phyloP scores from a whole-genome alignment of 2,329 filamentous ascomycete species.

The Laburnicola sp. region DNA sequence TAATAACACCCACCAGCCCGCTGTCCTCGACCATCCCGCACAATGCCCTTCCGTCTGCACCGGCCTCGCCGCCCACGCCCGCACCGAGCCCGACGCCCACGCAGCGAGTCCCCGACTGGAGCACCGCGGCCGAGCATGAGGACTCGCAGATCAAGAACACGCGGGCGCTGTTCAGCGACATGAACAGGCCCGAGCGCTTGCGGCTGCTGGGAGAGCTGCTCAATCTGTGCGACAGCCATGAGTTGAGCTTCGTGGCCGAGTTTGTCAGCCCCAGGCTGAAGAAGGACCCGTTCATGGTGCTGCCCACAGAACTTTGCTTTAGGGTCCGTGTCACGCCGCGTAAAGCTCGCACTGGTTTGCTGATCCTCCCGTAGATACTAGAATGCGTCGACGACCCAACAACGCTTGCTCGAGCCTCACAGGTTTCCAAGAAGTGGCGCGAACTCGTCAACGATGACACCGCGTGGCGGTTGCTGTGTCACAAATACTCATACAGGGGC shows the following conservation, averaged over 20 bases:
- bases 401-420: conserved; percentile 87
- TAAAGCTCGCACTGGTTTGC: conserved; percentile 11
- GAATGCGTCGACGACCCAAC: conserved; percentile 97
- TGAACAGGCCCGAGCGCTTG: conserved; percentile 75
- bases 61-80: conserved; percentile 68
- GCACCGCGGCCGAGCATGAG: conserved; percentile 75
- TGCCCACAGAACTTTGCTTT: conserved; percentile 91
- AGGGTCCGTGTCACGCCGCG: conserved; percentile 61
- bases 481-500: conserved; percentile 85
- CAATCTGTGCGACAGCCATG: conserved; percentile 91
- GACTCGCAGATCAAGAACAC: conserved; percentile 81
- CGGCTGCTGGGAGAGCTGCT: conserved; percentile 83
- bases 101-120: conserved; percentile 71
- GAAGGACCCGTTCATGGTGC: conserved; percentile 90
- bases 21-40: conserved; percentile 56
- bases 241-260: conserved; percentile 93
- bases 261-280: conserved; percentile 93
- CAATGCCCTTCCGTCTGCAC: conserved; percentile 65
- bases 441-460: conserved; percentile 94
- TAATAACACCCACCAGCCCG: conserved; percentile 57
- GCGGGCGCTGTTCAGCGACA: conserved; percentile 76
- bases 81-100: conserved; percentile 67
- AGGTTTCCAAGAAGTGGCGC: conserved; percentile 93
- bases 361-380: conserved; percentile 65
- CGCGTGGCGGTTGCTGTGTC: conserved; percentile 96